Conservation (phyloP, 2,329 filamentous ascomycete species). For the Ophidiomyces ophidiicola region DNA sequence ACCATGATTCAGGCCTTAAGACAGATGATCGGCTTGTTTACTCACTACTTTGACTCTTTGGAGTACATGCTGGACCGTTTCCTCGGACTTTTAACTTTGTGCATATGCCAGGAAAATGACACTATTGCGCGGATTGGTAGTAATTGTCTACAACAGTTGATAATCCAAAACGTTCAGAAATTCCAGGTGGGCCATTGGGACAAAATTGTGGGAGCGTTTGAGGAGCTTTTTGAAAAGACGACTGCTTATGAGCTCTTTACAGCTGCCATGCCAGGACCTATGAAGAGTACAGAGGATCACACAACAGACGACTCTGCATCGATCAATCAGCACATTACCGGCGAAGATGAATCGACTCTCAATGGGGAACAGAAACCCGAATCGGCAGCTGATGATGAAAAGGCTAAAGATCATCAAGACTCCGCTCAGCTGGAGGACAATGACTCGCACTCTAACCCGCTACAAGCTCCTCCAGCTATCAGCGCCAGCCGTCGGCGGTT, state of each 20-base stretch:
- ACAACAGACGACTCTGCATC: slow-evolving; percentile 20
- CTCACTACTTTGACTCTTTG: slow-evolving; percentile 90
- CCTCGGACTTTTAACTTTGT: slow-evolving; percentile 81
- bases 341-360: slow-evolving; percentile 17
- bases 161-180: slow-evolving; percentile 90
- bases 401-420: slow-evolving; percentile 20
- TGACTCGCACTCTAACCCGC: slow-evolving; percentile 59
- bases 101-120: slow-evolving; percentile 98
- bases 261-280: slow-evolving; percentile 48
- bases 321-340: slow-evolving; percentile 20
- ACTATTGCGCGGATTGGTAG: slow-evolving; percentile 96
- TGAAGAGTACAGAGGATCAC: slow-evolving; percentile 19
- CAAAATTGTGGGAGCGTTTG: slow-evolving; percentile 89
- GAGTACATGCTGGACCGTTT: slow-evolving; percentile 99
- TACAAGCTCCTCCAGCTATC: slow-evolving; percentile 82
- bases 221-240: slow-evolving; percentile 85
- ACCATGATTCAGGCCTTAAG: slow-evolving; percentile 98
- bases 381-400: slow-evolving; percentile 18
- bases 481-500: slow-evolving; percentile 86
- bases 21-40: slow-evolving; percentile 98
- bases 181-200: slow-evolving; percentile 80
- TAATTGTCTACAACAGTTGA: slow-evolving; percentile 93
- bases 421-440: slow-evolving; percentile 66
- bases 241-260: slow-evolving; percentile 94
- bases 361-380: slow-evolving; percentile 13